Conservation (phyloP, 2,329 filamentous ascomycete species). For the Cladosporium phlei region DNA sequence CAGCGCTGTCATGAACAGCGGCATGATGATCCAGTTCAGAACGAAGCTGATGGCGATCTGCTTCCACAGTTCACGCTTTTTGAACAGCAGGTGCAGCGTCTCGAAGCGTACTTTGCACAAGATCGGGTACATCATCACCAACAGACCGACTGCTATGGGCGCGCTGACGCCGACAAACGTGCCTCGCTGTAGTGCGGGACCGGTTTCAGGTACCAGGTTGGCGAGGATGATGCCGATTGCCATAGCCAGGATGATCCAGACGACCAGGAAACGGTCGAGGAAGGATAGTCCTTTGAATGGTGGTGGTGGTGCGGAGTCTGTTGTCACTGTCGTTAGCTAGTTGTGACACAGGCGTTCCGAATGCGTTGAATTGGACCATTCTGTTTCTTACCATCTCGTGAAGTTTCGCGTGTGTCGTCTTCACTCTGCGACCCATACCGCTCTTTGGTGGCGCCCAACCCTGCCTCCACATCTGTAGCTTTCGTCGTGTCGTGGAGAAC, state of each 20-base stretch:
- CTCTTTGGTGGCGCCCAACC: not conserved
- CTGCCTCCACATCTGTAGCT: not conserved
- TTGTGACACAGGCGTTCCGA: too few relatives aligned
- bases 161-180: slow-evolving; percentile 67
- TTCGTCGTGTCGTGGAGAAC: not conserved
- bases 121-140: slow-evolving; percentile 95
- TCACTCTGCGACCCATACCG: not conserved
- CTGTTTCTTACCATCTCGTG: not conserved
- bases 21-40: slow-evolving; percentile 78
- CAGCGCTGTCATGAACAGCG: slow-evolving; percentile 72
- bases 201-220: slow-evolving; percentile 64
- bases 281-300: slow-evolving; percentile 39
- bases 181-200: slow-evolving; percentile 61
- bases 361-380: not conserved
- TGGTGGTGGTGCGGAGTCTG: slow-evolving; percentile 15
- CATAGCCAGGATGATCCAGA: slow-evolving; percentile 76
- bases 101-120: slow-evolving; percentile 82
- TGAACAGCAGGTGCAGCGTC: slow-evolving; percentile 62
- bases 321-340: not conserved
- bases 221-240: slow-evolving; percentile 68
- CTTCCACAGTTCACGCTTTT: slow-evolving; percentile 62
- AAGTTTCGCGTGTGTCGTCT: not conserved
- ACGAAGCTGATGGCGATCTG: slow-evolving; percentile 74
- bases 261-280: slow-evolving; percentile 42
- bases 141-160: slow-evolving; percentile 69